Evolutionary conservation across 1,284 basidiomycete genomes (phyloP).

Genomic region (Gymnopus androsaceus): DNA sequence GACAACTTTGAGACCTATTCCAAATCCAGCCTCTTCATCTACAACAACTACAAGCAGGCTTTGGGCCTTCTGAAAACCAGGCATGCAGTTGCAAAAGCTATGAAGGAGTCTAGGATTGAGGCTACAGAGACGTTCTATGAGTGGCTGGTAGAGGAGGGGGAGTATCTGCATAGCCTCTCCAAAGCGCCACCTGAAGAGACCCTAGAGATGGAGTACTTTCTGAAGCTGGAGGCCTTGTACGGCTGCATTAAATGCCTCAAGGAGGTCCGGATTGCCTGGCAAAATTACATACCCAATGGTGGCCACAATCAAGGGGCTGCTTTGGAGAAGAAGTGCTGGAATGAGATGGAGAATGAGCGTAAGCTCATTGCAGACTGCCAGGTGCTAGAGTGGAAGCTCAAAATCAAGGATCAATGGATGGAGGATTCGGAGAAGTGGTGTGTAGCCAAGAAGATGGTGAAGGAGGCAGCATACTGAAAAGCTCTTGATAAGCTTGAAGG

Average conservation of each 20-base stretch:
- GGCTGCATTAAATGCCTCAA: not conserved
- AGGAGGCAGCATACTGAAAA: not conserved
- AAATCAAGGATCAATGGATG: conserved; percentile 1
- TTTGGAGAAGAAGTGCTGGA: no score
- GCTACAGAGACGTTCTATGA: not conserved
- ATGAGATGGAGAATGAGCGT: not conserved
- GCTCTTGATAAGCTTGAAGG: conserved; percentile 11
- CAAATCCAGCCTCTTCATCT: conserved; percentile 5
- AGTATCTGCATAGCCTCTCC: conserved; percentile 2
- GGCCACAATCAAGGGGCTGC: not conserved
- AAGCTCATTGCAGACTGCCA: not conserved
- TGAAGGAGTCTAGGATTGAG: not conserved
- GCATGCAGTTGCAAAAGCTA: not conserved
- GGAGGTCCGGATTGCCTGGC: not conserved
- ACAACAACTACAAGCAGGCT: conserved; percentile 10
- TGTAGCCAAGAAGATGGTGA: not conserved
- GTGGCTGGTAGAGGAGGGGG: conserved; percentile 5
- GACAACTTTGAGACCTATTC: conserved; percentile 16
- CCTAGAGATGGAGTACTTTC: conserved; percentile 30
- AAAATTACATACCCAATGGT: not conserved
- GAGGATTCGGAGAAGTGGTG: conserved; percentile 3
- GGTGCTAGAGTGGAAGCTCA: not conserved
- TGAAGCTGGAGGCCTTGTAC: conserved; percentile 15
- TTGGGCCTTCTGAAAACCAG: not conserved
- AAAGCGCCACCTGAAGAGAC: conserved; percentile 20